Evolutionary conservation across 208 protist species (phyloP), one percentile per base, ranked within the genome.

Genomic region (Leishmania martiniquensis): DNA sequence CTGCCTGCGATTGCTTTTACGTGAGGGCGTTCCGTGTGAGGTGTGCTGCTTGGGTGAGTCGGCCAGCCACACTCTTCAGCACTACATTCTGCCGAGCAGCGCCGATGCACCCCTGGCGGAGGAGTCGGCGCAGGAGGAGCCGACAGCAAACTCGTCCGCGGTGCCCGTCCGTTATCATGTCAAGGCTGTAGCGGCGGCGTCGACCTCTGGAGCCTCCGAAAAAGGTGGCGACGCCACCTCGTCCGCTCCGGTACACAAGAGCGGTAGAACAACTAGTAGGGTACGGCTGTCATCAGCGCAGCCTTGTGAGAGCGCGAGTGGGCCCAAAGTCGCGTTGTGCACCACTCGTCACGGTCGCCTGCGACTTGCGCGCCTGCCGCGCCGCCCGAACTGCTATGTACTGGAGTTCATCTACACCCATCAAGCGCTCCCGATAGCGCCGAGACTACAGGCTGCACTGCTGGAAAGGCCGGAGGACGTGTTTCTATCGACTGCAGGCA

Each of bases 1-100:
- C 42, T 83, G 73, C 42, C 83, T 96, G 70, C 76, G 78, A 59
- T 80, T 89, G 59, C 82, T 96, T 34, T 68, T 93, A 72, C 78
- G 88, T 34, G 93, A 96, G 44, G 93, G 93, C 51, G 86, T 96
- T 72, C 79, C 80, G 12, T 95, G 90, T 70, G 90, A 95, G 76
- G 84, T 87, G 59, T 86, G 81, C 71, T 93, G 83, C 81, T 54
- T 93, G 57, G 75, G 81, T 29, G 82, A 85, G 49, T 65, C 75
- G 25, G 81, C 91, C 6, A 47, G 69, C 2, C 59, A 84, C 67
- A 75, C 83, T 5, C 63, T 84, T 57, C 72, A 82, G 60, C 79
- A 84, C 66, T 81, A 75, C 73, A 62, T 87, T n/a, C 22, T 80
- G 74, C 78, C 70, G 0, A 65, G 49, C 67, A 79, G 72, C 47